Evolutionary conservation across 306 rosid genomes (phyloP), one percentile per base, ranked within the genome.

Genomic region (Trifolium subterraneum): DNA sequence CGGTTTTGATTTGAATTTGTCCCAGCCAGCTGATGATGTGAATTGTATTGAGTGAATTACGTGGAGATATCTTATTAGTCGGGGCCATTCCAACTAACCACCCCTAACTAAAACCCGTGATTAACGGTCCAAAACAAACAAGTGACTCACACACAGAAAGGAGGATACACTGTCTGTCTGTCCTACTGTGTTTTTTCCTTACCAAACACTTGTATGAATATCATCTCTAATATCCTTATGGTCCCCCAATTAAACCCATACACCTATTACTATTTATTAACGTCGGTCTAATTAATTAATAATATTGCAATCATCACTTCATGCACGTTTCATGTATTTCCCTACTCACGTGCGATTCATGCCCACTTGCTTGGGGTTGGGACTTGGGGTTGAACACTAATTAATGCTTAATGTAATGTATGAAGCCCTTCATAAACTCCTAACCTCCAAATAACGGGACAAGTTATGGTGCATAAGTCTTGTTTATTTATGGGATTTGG

Each of bases 51-150:
- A 41, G 29, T 29, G 8, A 56, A 31, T 18, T 68, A 69, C 42
- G 44, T 38, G 67, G 69, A 45, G 11, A 38, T 64, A 72, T 27
- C 0, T 3, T 60, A 22, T 2, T 31, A 5, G 75, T 58, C 9
- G n/a, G 60, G 77, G 69, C 68, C 63, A 64, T 25, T 23, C 60
- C 38, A 68, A 68, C 64, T 29, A 77, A 58, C 81, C 4, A 81
- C 70, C 54, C 58, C 23, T 25, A 59, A 54, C 68, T 19, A 27
- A 23, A 56, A 72, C 68, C 76, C 75, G 68, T 73, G 78, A 73
- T 75, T 47, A 73, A 65, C 42, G 60, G 77, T 62, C 71, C 64
- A 55, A 27, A 70, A 11, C 6, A 52, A 68, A 27, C 22, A 35
- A 71, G 72, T 47, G 70, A 78, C 38, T 70, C 68, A 11, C 10